phyloP scores from a whole-genome alignment of 805 yeast species.

The Zygoascus flipseniorum region DNA sequence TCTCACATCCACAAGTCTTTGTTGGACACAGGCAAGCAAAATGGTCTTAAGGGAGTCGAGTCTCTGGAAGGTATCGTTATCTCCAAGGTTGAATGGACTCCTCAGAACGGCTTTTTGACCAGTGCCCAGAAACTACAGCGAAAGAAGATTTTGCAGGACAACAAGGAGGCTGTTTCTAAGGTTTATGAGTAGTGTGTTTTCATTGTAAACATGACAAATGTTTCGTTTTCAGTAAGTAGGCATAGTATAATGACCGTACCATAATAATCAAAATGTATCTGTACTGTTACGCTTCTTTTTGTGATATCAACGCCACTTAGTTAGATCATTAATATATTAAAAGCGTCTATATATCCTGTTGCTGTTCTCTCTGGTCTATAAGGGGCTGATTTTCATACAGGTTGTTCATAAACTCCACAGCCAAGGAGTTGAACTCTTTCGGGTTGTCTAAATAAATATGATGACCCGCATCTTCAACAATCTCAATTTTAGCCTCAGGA shows the following conservation, averaged over 20 bases:
- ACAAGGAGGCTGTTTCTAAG: constrained; percentile 56
- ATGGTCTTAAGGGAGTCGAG: constrained; percentile 82
- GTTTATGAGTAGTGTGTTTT: constrained; percentile 36
- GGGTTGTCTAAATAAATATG: constrained; percentile 63
- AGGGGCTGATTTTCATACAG: not conserved
- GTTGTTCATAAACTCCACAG: constrained; percentile 9
- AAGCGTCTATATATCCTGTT: too few relatives aligned
- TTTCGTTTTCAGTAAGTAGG: not conserved
- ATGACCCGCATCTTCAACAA: constrained; percentile 55
- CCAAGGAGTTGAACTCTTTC: constrained; percentile 36
- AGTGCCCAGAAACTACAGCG: constrained; percentile 96
- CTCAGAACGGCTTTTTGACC: constrained; percentile 87
- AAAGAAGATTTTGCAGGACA: constrained; percentile 70
- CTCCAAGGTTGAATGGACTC: constrained; percentile 93
- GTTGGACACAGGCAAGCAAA: constrained; percentile 65
- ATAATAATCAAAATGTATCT: too few relatives aligned
- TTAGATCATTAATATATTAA: too few relatives aligned
- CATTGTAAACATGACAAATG: not conserved
- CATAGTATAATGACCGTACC: not conserved
- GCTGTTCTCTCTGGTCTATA: too few relatives aligned
- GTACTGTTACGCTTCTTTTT: too few relatives aligned
- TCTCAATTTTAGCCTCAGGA: constrained; percentile 24
- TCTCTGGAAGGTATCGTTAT: constrained; percentile 69
- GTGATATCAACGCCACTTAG: too few relatives aligned
- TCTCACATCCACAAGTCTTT: constrained; percentile 50